Base-by-base conservation (phyloP, 805 yeast genomes). In the Brettanomyces nanus region DNA sequence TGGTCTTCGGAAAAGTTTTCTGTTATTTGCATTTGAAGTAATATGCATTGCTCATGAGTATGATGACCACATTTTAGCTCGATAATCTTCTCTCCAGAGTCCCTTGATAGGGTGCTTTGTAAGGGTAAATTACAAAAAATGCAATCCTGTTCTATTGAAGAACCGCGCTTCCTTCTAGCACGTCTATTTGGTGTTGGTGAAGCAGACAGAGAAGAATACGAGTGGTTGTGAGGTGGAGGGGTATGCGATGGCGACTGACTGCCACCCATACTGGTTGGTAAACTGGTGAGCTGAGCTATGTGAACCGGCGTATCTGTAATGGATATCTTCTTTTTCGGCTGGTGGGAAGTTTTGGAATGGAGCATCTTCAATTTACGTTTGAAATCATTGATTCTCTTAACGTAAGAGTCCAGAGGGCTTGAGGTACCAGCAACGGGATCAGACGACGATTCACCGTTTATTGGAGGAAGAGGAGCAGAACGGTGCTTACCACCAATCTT, bases 31-130 rank as follows among this genome's bases (percentile, higher is more conserved):
- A 68, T 51, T 18, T 62, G 62, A 6, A 75, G 51, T 3, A 58
- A 41, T 13, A 77, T 61, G 50, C 86, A 79, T 39, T 75, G 74
- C 36, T 74, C 78, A 51, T 79, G 86, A 28, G 68, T 61, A 31
- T 61, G 54, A 50, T 78, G 83, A 1, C 68, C 71, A 56, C 86
- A 79, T 28, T 53, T 54, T 23, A 78, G 57, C 39, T 66, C 68
- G 11, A 77, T 54, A 2, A 75, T 53, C 32, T 59, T 63, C 39
- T 61, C 66, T 6, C 44, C 37, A 6, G 69, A 79, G 9, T 66
- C 61, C 15, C 54, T 54, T 20, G 71, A 57, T 10, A 54, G 45
- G 34, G 68, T 70, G 21, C 67, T 63, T 14, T 64, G 62, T 4
- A 77, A 53, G 2, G 66, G 61, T 36, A 77, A 77, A 5, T 68